A percentile compares a stretch with the other conserved stretches of the same genome.
phyloP scores from a whole-genome alignment of 1,139 yeast species.

The Hyphopichia fennica region DNA sequence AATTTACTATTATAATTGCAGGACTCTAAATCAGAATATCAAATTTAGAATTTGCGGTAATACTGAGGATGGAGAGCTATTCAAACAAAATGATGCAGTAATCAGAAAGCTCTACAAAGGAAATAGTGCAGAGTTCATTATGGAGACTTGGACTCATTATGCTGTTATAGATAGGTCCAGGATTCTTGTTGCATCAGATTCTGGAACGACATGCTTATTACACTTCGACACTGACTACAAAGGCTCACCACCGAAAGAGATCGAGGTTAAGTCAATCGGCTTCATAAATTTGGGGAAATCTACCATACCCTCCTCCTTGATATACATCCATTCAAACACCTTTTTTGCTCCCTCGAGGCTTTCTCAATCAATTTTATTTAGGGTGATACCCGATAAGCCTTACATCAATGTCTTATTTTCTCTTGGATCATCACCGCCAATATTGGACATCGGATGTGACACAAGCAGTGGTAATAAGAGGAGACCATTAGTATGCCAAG shows the following conservation, averaged over 20 bases:
- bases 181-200: neutral
- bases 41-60: too few relatives aligned
- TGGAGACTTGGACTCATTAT: neutral
- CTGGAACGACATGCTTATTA: conserved; percentile 1
- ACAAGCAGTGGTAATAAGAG: neutral
- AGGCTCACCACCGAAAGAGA: neutral
- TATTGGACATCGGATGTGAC: conserved; percentile 25
- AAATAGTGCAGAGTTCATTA: neutral
- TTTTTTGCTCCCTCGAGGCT: conserved; percentile 35
- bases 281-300: conserved; percentile 31
- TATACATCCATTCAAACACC: conserved; percentile 26
- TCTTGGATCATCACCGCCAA: conserved; percentile 35
- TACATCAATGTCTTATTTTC: conserved; percentile 22
- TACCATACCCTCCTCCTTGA: conserved; percentile 26
- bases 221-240: neutral
- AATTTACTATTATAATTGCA: conserved; percentile 33
- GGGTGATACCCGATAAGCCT: conserved; percentile 27
- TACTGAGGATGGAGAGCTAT: neutral
- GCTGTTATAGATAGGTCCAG: conserved; percentile 5
- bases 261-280: conserved; percentile 20
- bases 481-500: neutral
- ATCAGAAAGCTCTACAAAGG: neutral
- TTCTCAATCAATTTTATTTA: conserved; percentile 36
- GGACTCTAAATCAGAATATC: too few relatives aligned
- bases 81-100: neutral